These are phyloP conservation scores for Stagonosporopsis chrysanthemi DNA, from an alignment of 2,329 filamentous ascomycete genomes.

Conservation along the genomic window DNA sequence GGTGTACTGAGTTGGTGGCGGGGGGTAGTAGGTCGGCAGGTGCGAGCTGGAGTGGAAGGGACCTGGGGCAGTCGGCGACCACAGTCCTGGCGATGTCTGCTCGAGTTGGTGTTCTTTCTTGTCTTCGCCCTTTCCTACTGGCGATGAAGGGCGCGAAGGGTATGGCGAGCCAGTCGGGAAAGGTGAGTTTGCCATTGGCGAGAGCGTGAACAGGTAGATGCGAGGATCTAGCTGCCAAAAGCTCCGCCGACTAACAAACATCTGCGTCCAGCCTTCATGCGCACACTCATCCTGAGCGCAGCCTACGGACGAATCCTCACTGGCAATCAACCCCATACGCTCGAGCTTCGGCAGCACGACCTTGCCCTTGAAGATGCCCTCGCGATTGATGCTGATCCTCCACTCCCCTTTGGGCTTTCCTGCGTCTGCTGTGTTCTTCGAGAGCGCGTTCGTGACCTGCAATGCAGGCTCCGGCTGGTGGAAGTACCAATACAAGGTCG, in stretches of 20 bases:
- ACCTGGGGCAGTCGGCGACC: constrained; percentile 58
- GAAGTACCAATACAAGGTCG: constrained; percentile 96
- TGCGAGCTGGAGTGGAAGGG: constrained; percentile 85
- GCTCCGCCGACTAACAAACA: constrained; percentile 80
- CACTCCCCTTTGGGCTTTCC: constrained; percentile 86
- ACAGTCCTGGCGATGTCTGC: constrained; percentile 44
- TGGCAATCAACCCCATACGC: constrained; percentile 85
- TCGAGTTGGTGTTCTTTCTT: constrained; percentile 42
- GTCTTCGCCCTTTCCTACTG: constrained; percentile 44
- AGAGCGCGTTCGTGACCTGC: constrained; percentile 68
- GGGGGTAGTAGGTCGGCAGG: constrained; percentile 89
- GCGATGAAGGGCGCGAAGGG: constrained; percentile 60
- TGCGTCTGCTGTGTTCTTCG: constrained; percentile 67
- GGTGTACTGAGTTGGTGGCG: constrained; percentile 80
- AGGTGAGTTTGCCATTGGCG: constrained; percentile 63
- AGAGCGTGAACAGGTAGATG: constrained; percentile 85
- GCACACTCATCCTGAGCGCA: constrained; percentile 67
- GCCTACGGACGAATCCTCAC: constrained; percentile 77
- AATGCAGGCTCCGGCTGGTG: constrained; percentile 79
- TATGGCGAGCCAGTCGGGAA: constrained; percentile 60
- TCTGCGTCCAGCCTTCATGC: constrained; percentile 73
- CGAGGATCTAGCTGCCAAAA: constrained; percentile 94
- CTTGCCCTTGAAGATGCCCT: constrained; percentile 85
- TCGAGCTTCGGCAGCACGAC: constrained; percentile 90
- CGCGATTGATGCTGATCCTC: constrained; percentile 81